These are phyloP conservation scores for Candida ficus DNA, from an alignment of 805 yeast genomes.

Conservation along the genomic window DNA sequence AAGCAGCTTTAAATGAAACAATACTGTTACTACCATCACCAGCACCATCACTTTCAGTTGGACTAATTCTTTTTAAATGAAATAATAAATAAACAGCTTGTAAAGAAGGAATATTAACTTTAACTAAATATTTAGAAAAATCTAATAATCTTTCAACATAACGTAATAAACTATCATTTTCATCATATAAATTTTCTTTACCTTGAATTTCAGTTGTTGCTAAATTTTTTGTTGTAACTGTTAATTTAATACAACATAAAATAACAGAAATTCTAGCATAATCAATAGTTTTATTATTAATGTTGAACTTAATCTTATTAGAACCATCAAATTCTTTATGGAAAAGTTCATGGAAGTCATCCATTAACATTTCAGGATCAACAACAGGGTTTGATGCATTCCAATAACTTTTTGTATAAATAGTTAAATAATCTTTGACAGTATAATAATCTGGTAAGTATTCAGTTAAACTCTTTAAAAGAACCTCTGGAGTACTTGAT, in stretches of 20 bases:
- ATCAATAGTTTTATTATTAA: constrained; percentile 12
- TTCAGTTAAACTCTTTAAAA: constrained; percentile 11
- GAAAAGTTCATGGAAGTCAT: constrained; percentile 17
- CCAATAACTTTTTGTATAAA: constrained; percentile 17
- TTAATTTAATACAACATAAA: constrained; percentile 5
- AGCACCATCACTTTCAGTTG: constrained; percentile 18
- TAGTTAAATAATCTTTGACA: constrained; percentile 11
- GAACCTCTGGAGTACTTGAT: constrained; percentile 7
- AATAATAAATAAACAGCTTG: constrained; percentile 18
- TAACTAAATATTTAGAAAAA: constrained; percentile 8
- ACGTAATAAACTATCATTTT: constrained; percentile 11
- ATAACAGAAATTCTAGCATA: constrained; percentile 20
- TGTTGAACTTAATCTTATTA: constrained; percentile 6
- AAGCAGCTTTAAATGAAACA: constrained; percentile 13
- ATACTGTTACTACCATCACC: constrained; percentile 17
- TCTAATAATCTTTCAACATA: constrained; percentile 15
- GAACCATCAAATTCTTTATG: constrained; percentile 1
- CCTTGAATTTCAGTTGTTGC: constrained; percentile 2
- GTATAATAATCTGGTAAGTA: constrained; percentile 19
- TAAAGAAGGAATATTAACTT: constrained; percentile 18
- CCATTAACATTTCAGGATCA: constrained; percentile 9
- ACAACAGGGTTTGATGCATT: constrained; percentile 13
- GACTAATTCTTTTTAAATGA: constrained; percentile 14
- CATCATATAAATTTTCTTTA: constrained; percentile 8
- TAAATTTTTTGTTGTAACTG: constrained; percentile 5